Evolutionary conservation across 1,284 basidiomycete species (phyloP), one percentile per base, ranked within the genome.

Genomic region (Testicularia cyperi): DNA sequence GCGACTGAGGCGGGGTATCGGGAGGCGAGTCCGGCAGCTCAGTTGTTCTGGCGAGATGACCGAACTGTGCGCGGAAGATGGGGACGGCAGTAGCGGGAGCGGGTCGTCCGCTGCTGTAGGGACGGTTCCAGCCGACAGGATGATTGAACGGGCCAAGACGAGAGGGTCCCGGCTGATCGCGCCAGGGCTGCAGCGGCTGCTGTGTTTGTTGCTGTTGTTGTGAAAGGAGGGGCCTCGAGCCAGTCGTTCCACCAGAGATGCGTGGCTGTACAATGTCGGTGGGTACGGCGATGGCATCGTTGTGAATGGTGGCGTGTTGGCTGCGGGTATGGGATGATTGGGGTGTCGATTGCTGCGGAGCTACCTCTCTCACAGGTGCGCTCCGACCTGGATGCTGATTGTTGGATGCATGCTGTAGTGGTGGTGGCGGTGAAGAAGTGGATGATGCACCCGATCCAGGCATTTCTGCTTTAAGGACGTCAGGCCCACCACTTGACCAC

Each of bases 301-400:
- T n/a, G n/a, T n/a, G n/a, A n/a, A n/a, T n/a, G n/a, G n/a, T n/a
- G n/a, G n/a, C n/a, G n/a, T n/a, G n/a, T n/a, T n/a, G n/a, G n/a
- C n/a, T n/a, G n/a, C n/a, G n/a, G n/a, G n/a, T n/a, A n/a, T n/a
- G n/a, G n/a, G n/a, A n/a, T n/a, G n/a, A n/a, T n/a, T n/a, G 23
- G 4, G 41, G 20, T 32, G 30, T 20, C 16, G 33, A 19, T 64
- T 42, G 49, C 44, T 53, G 52, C 65, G 65, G 55, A 65, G 63
- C 52, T 41, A 54, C 62, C 65, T 55, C 65, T 68, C 65, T 68
- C 65, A 68, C 65, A 68, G 65, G 62, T 49, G 48, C 53, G 44
- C 55, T 61, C 48, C 65, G 65, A 68, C 65, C 65, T 65, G 62
- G 52, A 55, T 29, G n/a, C 33, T 47, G 41, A 34, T 44, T 30